Evolutionary conservation across 2,329 filamentous ascomycete genomes (phyloP).

Genomic region (Penicillium expansum): DNA sequence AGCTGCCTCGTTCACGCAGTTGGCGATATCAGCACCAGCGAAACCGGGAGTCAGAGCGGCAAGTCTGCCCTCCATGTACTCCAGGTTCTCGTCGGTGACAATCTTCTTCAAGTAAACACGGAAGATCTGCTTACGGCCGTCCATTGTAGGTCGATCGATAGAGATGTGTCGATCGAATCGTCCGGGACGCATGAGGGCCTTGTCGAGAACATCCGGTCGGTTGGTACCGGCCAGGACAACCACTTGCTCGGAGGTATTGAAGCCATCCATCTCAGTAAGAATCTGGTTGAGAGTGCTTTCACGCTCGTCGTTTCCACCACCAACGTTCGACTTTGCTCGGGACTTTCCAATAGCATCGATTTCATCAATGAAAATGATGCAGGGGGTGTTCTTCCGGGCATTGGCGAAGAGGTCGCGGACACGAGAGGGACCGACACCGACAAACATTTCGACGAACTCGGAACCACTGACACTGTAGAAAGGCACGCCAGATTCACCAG

Average conservation of each 20-base stretch:
- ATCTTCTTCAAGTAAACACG: conserved; percentile 92
- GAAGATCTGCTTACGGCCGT: conserved; percentile 94
- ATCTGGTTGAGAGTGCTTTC: conserved; percentile 98
- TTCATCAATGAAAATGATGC: conserved; percentile 99
- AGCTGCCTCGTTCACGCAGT: conserved; percentile 96
- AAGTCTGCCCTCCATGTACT: conserved; percentile 82
- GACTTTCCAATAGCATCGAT: conserved; percentile 97
- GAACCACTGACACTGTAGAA: conserved; percentile 99
- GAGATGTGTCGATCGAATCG: conserved; percentile 96
- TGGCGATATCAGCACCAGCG: conserved; percentile 95
- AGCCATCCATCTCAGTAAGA: conserved; percentile 97
- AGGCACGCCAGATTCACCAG: conserved; percentile 91
- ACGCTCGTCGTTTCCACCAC: conserved; percentile 93
- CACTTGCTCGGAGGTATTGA: conserved; percentile 94
- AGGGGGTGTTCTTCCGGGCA: conserved; percentile 91
- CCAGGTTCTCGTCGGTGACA: conserved; percentile 84
- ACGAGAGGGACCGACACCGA: conserved; percentile 93
- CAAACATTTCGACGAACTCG: conserved; percentile 99
- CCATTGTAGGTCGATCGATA: conserved; percentile 95
- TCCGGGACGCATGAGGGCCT: conserved; percentile 92
- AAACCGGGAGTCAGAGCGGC: conserved; percentile 93
- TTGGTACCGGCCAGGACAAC: conserved; percentile 97
- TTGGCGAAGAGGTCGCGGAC: conserved; percentile 93
- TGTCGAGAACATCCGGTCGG: conserved; percentile 88
- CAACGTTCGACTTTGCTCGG: conserved; percentile 75